phyloP scores from a whole-genome alignment of 2,329 filamentous ascomycete genomes.

The Arthrinium puccinioides region DNA sequence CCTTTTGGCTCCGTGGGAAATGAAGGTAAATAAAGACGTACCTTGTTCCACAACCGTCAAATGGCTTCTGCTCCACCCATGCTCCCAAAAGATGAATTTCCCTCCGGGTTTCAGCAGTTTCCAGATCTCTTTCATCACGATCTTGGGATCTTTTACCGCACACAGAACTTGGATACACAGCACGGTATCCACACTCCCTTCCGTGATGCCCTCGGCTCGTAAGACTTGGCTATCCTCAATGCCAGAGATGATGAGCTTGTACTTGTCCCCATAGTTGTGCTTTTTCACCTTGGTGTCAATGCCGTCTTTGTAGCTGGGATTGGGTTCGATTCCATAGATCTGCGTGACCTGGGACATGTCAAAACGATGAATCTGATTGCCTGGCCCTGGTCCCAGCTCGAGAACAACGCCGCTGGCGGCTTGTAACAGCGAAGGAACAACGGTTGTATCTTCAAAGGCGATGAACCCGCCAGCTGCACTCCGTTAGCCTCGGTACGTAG shows the following conservation, averaged over 20 bases:
- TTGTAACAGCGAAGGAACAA: constrained; percentile 21
- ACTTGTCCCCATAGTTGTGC: constrained; percentile 23
- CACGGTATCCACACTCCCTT: constrained; percentile 30
- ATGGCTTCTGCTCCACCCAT: constrained; percentile 19
- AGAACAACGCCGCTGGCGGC: constrained; percentile 26
- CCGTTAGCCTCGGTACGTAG: background rate
- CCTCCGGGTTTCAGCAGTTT: constrained; percentile 36
- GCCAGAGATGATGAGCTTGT: constrained; percentile 28
- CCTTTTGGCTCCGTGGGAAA: too few relatives aligned
- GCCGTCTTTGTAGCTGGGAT: constrained; percentile 21
- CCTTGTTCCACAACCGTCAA: constrained; percentile 22
- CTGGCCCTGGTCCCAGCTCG: constrained; percentile 35
- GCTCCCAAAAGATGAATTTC: constrained; percentile 39
- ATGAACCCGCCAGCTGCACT: constrained; percentile 18
- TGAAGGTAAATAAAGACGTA: constrained; percentile 10
- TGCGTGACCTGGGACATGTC: constrained; percentile 21
- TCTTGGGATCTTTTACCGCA: constrained; percentile 23
- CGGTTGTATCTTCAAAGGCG: constrained; percentile 25
- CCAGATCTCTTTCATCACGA: constrained; percentile 25
- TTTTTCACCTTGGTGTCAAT: constrained; percentile 23
- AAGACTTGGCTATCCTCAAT: constrained; percentile 31
- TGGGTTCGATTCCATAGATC: constrained; percentile 34
- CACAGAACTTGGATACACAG: constrained; percentile 36
- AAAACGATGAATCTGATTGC: constrained; percentile 34
- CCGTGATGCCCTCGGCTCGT: constrained; percentile 24